Conservation (phyloP, 352 stramenopile genomes). For the Globisporangium orthogonon region DNA sequence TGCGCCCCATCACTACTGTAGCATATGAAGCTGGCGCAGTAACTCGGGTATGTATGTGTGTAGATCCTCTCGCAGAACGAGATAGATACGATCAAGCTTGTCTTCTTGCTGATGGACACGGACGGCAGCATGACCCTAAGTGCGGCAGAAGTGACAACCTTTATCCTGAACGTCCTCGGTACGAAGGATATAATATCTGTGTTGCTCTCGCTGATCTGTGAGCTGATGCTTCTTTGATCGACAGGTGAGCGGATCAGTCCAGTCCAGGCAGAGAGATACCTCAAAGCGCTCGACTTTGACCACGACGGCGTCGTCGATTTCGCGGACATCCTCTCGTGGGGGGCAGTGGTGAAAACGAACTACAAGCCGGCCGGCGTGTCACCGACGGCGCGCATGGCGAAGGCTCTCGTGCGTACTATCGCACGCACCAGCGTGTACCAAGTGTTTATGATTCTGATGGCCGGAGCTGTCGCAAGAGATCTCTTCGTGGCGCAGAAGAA, state of each 20-base stretch:
- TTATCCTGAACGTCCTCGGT: slow-evolving; percentile 77
- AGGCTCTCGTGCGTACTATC: slow-evolving; percentile 5
- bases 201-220: not conserved
- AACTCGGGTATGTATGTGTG: not conserved
- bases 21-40: not conserved
- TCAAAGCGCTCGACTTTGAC: slow-evolving; percentile 71
- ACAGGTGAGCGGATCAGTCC: slow-evolving; percentile 52
- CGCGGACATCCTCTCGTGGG: slow-evolving; percentile 69
- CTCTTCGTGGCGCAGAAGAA: slow-evolving; percentile 3
- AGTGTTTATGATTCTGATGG: slow-evolving; percentile 23
- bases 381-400: not conserved
- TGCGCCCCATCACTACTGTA: not conserved
- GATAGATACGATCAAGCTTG: slow-evolving; percentile 73
- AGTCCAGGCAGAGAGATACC: slow-evolving; percentile 44
- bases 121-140: slow-evolving; percentile 63
- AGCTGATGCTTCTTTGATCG: not conserved
- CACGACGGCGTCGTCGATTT: slow-evolving; percentile 71
- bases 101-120: slow-evolving; percentile 78
- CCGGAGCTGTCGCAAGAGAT: slow-evolving; percentile 9
- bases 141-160: slow-evolving; percentile 45
- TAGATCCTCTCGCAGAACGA: slow-evolving; percentile 53
- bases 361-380: slow-evolving; percentile 19
- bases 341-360: slow-evolving; percentile 63
- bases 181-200: not conserved
- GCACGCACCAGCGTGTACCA: slow-evolving; percentile 14